These are phyloP conservation scores for Stephanodiscus minutulus DNA, from an alignment of 108 stramenopile species.

Conservation along the genomic window DNA sequence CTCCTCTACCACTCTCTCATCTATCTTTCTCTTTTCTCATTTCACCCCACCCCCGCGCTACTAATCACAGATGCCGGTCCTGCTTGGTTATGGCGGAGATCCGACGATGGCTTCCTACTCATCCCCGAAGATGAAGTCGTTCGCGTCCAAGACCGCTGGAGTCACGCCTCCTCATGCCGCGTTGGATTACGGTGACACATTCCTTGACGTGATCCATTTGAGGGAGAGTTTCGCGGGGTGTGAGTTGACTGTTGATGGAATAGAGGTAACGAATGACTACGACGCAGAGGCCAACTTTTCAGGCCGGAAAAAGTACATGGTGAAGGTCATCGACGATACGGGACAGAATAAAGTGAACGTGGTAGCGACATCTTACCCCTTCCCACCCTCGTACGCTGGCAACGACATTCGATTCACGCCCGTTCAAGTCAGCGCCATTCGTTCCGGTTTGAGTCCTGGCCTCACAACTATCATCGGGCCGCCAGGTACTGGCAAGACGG, in stretches of 20 bases:
- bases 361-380: slow-evolving; percentile 57
- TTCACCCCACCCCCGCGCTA: too few species aligned
- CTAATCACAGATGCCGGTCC: slow-evolving; percentile 81
- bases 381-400: slow-evolving; percentile 49
- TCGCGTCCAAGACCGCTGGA: slow-evolving; percentile 76
- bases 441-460: slow-evolving; percentile 91
- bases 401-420: slow-evolving; percentile 96
- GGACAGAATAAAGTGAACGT: slow-evolving; percentile 29
- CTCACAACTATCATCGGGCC: slow-evolving; percentile 96
- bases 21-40: too few species aligned
- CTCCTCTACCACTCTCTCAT: too few species aligned
- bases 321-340: slow-evolving; percentile 50
- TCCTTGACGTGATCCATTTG: slow-evolving; percentile 78
- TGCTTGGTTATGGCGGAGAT: slow-evolving; percentile 90
- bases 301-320: slow-evolving; percentile 57
- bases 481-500: slow-evolving; percentile 85
- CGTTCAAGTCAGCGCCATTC: slow-evolving; percentile 93
- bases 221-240: slow-evolving; percentile 64
- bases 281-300: slow-evolving; percentile 13
- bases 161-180: slow-evolving; percentile 66
- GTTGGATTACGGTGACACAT: slow-evolving; percentile 92
- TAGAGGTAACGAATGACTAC: slow-evolving; percentile 13
- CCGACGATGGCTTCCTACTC: slow-evolving; percentile 75
- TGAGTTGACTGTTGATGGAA: slow-evolving; percentile 50
- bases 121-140: slow-evolving; percentile 65